These are phyloP conservation scores for Sporothrix globosa DNA, from an alignment of 2,329 filamentous ascomycete genomes.

Conservation along the genomic window DNA sequence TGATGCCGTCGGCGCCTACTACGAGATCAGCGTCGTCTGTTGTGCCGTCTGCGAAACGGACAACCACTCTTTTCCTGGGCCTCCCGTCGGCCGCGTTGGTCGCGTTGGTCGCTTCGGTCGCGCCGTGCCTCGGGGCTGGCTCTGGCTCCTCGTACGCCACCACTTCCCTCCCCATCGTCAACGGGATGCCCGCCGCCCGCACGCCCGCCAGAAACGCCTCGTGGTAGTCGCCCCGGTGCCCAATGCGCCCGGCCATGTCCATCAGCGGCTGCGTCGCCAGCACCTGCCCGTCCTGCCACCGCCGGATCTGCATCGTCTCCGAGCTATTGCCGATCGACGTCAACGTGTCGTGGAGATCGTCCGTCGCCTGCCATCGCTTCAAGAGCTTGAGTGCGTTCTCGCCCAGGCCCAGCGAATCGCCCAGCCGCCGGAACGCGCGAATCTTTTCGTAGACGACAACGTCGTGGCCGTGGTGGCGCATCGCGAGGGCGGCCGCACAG, in stretches of 20 bases:
- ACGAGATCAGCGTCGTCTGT: slow-evolving; percentile 52
- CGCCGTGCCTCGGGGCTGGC: not conserved
- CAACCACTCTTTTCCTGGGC: slow-evolving; percentile 37
- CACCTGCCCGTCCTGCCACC: slow-evolving; percentile 53
- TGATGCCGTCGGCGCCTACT: slow-evolving; percentile 57
- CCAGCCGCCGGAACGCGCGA: slow-evolving; percentile 48
- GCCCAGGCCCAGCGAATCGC: slow-evolving; percentile 52
- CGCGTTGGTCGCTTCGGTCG: not conserved
- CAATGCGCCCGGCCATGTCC: slow-evolving; percentile 55
- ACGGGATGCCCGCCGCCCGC: slow-evolving; percentile 46
- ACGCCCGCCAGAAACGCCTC: slow-evolving; percentile 48
- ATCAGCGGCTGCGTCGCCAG: slow-evolving; percentile 53
- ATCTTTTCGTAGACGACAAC: slow-evolving; percentile 52
- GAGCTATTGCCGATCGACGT: slow-evolving; percentile 53
- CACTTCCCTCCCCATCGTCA: slow-evolving; percentile 48
- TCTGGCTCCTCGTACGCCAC: slow-evolving; percentile 45
- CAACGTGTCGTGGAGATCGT: slow-evolving; percentile 43
- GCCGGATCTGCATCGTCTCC: slow-evolving; percentile 52
- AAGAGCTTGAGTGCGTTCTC: slow-evolving; percentile 53
- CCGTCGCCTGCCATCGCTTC: slow-evolving; percentile 49
- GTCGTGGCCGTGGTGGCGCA: slow-evolving; percentile 51
- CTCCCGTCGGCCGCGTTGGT: not conserved
- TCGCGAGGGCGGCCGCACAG: slow-evolving; percentile 53
- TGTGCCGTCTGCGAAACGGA: slow-evolving; percentile 45
- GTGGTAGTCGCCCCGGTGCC: slow-evolving; percentile 51